Conservation (phyloP, 306 rosid species). For the Heteromeles arbutifolia region DNA sequence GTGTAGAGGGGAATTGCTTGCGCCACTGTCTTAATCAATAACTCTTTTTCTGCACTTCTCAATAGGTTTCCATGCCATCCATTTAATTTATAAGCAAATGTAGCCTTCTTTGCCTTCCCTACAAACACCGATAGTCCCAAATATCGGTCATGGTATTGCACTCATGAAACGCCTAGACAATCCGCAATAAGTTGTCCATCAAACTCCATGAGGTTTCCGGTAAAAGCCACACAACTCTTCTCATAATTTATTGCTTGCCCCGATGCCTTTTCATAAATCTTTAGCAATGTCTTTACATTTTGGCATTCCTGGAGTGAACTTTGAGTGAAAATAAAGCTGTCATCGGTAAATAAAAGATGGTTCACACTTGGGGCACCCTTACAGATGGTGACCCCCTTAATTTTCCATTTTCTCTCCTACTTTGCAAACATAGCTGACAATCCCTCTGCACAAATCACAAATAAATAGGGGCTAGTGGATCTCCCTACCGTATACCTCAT, state of each 20-base stretch:
- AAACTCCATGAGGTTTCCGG: not conserved
- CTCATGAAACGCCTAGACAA: not conserved
- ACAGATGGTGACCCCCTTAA: not conserved
- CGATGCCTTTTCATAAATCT: not conserved
- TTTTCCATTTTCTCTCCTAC: not conserved
- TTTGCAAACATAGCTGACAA: not conserved
- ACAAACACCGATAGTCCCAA: not conserved
- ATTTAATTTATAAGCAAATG: too few relatives aligned
- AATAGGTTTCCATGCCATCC: not conserved
- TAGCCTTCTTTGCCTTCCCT: not conserved
- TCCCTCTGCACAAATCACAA: not conserved
- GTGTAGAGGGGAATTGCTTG: not conserved
- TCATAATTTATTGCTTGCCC: not conserved
- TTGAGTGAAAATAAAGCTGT: too few relatives aligned
- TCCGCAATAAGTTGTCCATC: not conserved
- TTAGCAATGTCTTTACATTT: not conserved
- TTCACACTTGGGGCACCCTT: not conserved
- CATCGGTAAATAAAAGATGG: too few relatives aligned
- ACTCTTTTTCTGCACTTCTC: not conserved
- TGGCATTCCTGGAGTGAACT: too few relatives aligned
- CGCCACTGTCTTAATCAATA: not conserved
- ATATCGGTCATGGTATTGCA: not conserved
- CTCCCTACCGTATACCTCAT: not conserved
- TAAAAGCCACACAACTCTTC: not conserved
- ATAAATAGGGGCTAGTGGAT: not conserved